Evolutionary conservation across 2,329 filamentous ascomycete species (phyloP), one percentile per base, ranked within the genome.

Genomic region (Aureobasidium sp.): DNA sequence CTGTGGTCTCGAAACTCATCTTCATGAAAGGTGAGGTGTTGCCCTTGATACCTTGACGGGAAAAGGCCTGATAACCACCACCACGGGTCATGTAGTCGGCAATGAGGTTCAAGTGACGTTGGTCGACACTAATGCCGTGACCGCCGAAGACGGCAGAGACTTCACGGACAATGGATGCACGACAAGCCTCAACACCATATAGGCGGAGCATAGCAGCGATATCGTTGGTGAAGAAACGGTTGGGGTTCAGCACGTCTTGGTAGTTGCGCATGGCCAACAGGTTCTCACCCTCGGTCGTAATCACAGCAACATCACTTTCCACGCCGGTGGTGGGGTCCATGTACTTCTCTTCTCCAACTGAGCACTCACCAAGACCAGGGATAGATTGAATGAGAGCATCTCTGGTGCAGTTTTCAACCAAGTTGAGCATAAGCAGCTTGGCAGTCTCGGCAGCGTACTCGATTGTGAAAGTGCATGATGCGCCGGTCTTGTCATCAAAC

Each of bases 1-100:
- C 80, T 2, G 93, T 98, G 3, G 93, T 98, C 79, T 98, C 93
- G 73, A 97, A 98, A 69, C 88, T 95, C 91, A 97, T 97, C 79
- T 97, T 97, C 71, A 93, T 91, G 62, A 98, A 91, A 0, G 93
- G 90, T 60, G 85, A 90, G 24, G 91, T 85, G 64, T 88, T 90
- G 59, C 87, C 84, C 65, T 83, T 84, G 56, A 98, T 75, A 1
- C 91, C 93, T 66, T 88, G 94, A 44, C 93, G 86, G 71, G 88
- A 95, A 74, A 98, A 98, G 1, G 93, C 85, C 42, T 84, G 86
- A 73, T 94, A 98, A 1, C 82, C 84, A 60, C 93, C 93, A 56
- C 84, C 85, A 50, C 91, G 81, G n/a, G 93, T 98, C 93, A 98
- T 98, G 69, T 89, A 89, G 69, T 98, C 93, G 41, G 87, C 91